Conservation (phyloP, 768 basidiomycete species). For the Asterophora parasitica region DNA sequence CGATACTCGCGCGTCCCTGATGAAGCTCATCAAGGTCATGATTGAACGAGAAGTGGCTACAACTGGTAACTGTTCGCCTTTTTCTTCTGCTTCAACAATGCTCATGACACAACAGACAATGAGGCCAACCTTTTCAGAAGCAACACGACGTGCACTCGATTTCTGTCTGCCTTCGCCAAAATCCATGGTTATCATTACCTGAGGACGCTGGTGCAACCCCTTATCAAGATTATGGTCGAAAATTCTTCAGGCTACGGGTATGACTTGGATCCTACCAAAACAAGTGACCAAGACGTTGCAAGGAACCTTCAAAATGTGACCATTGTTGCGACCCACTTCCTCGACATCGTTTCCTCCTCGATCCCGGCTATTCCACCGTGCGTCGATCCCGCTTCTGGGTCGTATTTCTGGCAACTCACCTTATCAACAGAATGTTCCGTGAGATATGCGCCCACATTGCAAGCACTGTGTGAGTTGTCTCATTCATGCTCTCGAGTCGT, state of each 20-base stretch:
- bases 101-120: constrained; percentile 44
- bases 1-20: constrained; percentile 67
- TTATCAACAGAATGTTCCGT: constrained; percentile 63
- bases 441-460: constrained; percentile 84
- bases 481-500: not conserved
- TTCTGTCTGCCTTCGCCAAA: constrained; percentile 81
- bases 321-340: constrained; percentile 68
- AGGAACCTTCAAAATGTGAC: constrained; percentile 71
- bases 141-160: constrained; percentile 83
- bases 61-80: constrained; percentile 47
- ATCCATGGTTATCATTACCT: constrained; percentile 92
- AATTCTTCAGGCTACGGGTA: constrained; percentile 73
- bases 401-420: constrained; percentile 47
- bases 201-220: constrained; percentile 70
- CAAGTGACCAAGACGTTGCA: constrained; percentile 52
- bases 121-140: constrained; percentile 82
- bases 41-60: constrained; percentile 80
- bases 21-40: constrained; percentile 74
- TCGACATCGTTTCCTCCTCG: constrained; percentile 71
- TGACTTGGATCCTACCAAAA: constrained; percentile 69
- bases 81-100: not conserved
- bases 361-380: constrained; percentile 69
- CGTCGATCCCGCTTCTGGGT: constrained; percentile 31
- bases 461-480: constrained; percentile 59
- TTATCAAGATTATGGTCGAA: constrained; percentile 68